Base-by-base conservation (phyloP, 148 eudicot genomes). In the Simmondsia chinensis region DNA sequence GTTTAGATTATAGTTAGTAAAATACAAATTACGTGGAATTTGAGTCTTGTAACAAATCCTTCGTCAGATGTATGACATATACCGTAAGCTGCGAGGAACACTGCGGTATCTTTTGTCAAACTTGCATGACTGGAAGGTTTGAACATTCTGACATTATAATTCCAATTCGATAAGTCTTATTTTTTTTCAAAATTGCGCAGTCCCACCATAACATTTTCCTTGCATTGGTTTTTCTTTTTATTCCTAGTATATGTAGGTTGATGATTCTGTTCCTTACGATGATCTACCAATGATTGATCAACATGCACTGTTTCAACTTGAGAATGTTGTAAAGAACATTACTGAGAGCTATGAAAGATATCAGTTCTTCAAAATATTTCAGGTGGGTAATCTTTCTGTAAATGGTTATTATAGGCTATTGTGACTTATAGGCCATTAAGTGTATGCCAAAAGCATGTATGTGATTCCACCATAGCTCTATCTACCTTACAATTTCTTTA, bases 1-100 rank as follows among this genome's bases (percentile, higher is more conserved):
- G n/a, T n/a, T n/a, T n/a, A n/a, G n/a, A n/a, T n/a, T n/a, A n/a
- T n/a, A n/a, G n/a, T n/a, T n/a, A n/a, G n/a, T n/a, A n/a, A n/a
- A n/a, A n/a, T n/a, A n/a, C n/a, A n/a, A n/a, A n/a, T n/a, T n/a
- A n/a, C n/a, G n/a, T n/a, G n/a, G n/a, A n/a, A n/a, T n/a, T n/a
- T n/a, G n/a, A n/a, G n/a, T n/a, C n/a, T n/a, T n/a, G n/a, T n/a
- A n/a, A n/a, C 87, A 65, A 63, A 80, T 86, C 48, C 79, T 93
- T 37, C 89, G 96, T 56, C 99, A 93, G 54, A 93, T 93, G 96
- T 86, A 96, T 36, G 99, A 93, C 36, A 73, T 82, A 50, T 93
- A 93, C 62, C 64, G 99, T 50, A 93, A 93, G 68, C 64, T 91
- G 32, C 70, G 99, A 63, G 99, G 95, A 79, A 91, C 99, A n/a